Evolutionary conservation across 805 yeast species (phyloP).

Genomic region (Candida cerambycidarum): DNA sequence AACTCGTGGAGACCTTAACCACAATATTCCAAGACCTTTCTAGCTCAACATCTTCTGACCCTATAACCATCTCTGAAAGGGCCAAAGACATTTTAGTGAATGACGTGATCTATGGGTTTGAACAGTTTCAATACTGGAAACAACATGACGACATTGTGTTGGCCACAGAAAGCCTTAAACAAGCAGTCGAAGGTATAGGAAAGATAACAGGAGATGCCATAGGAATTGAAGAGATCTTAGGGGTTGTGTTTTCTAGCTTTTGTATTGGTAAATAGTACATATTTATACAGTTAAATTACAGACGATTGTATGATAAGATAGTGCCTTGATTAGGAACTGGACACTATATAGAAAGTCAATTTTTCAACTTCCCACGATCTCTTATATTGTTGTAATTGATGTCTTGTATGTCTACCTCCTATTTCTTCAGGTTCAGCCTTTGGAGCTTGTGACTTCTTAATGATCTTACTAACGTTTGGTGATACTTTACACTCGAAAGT

Average conservation of each 20-base stretch:
- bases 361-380: slow-evolving; percentile 48
- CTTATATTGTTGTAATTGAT: slow-evolving; percentile 44
- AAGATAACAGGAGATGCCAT: slow-evolving; percentile 87
- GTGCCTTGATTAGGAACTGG: slow-evolving; percentile 15
- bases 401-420: slow-evolving; percentile 46
- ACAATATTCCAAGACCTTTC: slow-evolving; percentile 49
- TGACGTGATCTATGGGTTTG: slow-evolving; percentile 75
- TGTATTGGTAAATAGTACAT: slow-evolving; percentile 80
- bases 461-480: slow-evolving; percentile 37
- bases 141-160: slow-evolving; percentile 68
- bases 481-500: slow-evolving; percentile 43
- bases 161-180: slow-evolving; percentile 73
- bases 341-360: slow-evolving; percentile 33
- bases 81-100: slow-evolving; percentile 70
- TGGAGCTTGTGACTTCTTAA: slow-evolving; percentile 25
- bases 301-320: no score
- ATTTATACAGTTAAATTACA: neutral
- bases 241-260: slow-evolving; percentile 86
- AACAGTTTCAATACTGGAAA: slow-evolving; percentile 54
- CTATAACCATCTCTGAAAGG: slow-evolving; percentile 71
- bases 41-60: slow-evolving; percentile 53
- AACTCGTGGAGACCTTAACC: slow-evolving; percentile 44
- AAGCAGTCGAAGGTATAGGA: slow-evolving; percentile 84
- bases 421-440: slow-evolving; percentile 26
- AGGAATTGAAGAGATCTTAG: slow-evolving; percentile 87